Evolutionary conservation across 176 grass and related monocot genomes (phyloP), one percentile per base, ranked within the genome.

Genomic region (Sorghum bicolor): DNA sequence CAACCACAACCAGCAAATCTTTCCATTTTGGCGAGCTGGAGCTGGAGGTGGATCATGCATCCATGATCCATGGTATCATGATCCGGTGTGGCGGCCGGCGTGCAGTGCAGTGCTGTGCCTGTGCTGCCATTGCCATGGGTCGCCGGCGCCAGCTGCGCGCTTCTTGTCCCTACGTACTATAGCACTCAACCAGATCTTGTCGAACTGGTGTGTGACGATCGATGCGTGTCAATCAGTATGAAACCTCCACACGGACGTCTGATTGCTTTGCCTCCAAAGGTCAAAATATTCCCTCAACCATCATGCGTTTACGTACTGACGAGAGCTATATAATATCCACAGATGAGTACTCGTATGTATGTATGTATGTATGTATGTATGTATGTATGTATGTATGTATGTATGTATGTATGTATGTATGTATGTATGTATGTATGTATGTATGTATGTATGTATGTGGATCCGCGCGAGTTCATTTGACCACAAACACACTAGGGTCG

Each of bases 221-320:
- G 43, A 45, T 43, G 52, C 36, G 52, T 2, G 24, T 6, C 1
- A 4, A 6, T 20, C 8, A 43, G 12, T 68, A 13, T 77, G 72
- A 76, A 76, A 76, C 7, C 20, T 57, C 53, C 55, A 57, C 53
- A 57, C 53, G 48, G 17, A 20, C 16, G 47, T 19, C 74, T 45
- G 45, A 4, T 60, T 44, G 64, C 65, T 43, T 43, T 26, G 60
- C 2, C 53, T n/a, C 29, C 74, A 68, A 60, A 85, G 24, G 76
- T 81, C 81, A 89, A 89, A 83, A 33, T 77, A 87, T 87, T 77
- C 85, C 28, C 48, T 38, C 52, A 53, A 8, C 48, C 48, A 53
- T 53, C 48, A 53, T 53, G 17, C 48, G 47, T 50, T 0, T 19
- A 50, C 47, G 16, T 50, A 50, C 47, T 19, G 16, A 17, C 3